Conservation (phyloP, 1,139 yeast genomes). For the Protomyces arabidopsidicola region DNA sequence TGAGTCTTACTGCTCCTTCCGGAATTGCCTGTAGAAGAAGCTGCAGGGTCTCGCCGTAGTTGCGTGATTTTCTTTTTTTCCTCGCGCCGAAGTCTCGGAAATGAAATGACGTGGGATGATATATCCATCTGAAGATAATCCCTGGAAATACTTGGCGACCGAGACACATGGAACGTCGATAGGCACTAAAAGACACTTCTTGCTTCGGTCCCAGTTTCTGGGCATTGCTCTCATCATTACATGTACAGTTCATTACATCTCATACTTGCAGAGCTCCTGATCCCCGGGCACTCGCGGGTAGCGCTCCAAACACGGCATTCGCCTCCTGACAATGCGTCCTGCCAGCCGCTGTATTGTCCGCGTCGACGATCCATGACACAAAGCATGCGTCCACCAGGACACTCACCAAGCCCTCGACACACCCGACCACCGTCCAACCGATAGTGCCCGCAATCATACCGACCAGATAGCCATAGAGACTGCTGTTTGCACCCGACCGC, state of each 20-base stretch:
- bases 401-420: slow-evolving; percentile 44
- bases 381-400: slow-evolving; percentile 43
- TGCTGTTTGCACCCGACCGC: slow-evolving; percentile 37
- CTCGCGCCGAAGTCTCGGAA: too few species aligned
- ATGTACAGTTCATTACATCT: background rate
- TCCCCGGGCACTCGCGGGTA: background rate
- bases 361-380: slow-evolving; percentile 42
- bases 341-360: slow-evolving; percentile 13
- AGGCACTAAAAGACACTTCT: too few species aligned
- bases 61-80: too few species aligned
- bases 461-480: slow-evolving; percentile 43
- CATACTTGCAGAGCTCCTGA: background rate
- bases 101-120: too few species aligned
- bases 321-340: slow-evolving; percentile 23
- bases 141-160: too few species aligned
- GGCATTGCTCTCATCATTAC: too few species aligned
- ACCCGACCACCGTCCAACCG: slow-evolving; percentile 46
- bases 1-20: too few species aligned
- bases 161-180: too few species aligned
- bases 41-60: too few species aligned
- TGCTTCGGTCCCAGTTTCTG: too few species aligned
- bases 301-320: slow-evolving; percentile 5
- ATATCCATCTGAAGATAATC: too few species aligned
- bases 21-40: too few species aligned
- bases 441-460: slow-evolving; percentile 43